Base-by-base conservation (phyloP, 2,329 filamentous ascomycete genomes). In the Fusarium papillatum region DNA sequence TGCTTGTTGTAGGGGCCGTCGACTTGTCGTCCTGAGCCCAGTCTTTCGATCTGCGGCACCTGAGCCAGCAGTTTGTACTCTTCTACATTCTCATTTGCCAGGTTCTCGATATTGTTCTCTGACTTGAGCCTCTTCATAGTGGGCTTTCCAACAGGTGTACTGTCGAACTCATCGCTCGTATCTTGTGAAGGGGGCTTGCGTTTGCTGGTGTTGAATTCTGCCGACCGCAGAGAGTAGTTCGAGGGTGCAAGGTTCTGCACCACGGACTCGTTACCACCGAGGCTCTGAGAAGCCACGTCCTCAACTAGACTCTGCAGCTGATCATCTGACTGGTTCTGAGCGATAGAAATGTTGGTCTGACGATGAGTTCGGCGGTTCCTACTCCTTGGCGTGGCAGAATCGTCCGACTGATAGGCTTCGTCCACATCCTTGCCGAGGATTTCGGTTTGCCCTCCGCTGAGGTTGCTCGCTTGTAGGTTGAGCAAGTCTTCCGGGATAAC, bases 81-180 rank as follows among this genome's bases (percentile, higher is more conserved):
- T 38, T 85, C 83, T 11, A 86, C 73, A 3, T 84, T 79, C 16
- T 83, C 80, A 24, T 84, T 80, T 9, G 82, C 73, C 17, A 83
- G 48, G 5, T 80, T 74, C 22, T 86, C 84, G 22, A 86, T 80
- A 48, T 86, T 84, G 4, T 81, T 82, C 63, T 88, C 87, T 1
- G 90, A 91, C 73, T 89, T 89, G 19, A 91, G 83, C 75, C 89
- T 84, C 79, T 92, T 92, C 80, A 91, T 87, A 0, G 84, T 86
- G 5, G 89, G 88, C 72, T 89, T 88, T 48, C 82, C 81, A 3
- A 79, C 78, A 3, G 79, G 77, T 7, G 75, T 80, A 60, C 77
- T 81, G 41, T 89, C 88, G 61, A 85, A 86, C 71, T 91, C 90
- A 63, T 90, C 90, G 75, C 88, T 90, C 3, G 84, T 86, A 53